A percentile compares a stretch with the other conserved stretches of the same genome.
These are phyloP conservation scores for Thalassiosira livingstoniorum DNA, from an alignment of 352 stramenopile species.

Conservation along the genomic window DNA sequence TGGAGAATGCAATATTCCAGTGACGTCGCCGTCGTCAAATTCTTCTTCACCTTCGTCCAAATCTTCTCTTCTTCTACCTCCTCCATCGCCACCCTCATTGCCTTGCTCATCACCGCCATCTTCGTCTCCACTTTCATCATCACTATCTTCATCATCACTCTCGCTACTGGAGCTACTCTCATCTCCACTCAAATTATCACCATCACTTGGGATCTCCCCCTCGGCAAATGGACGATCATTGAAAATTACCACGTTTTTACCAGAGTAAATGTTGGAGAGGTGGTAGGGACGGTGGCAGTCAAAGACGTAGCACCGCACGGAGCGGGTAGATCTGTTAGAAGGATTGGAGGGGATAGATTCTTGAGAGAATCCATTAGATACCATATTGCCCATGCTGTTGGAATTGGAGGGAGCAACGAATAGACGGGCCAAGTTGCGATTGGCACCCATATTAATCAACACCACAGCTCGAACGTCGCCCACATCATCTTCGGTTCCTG, in stretches of 20 bases:
- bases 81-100: constrained; percentile 8
- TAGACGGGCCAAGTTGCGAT: constrained; percentile 90
- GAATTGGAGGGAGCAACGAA: constrained; percentile 66
- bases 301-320: constrained; percentile 89
- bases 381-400: no score
- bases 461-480: constrained; percentile 90
- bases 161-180: constrained; percentile 61
- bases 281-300: constrained; percentile 96
- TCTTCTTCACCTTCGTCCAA: constrained; percentile 54
- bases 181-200: constrained; percentile 77
- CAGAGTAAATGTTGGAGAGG: constrained; percentile 95
- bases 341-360: background rate
- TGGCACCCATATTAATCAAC: constrained; percentile 94
- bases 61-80: constrained; percentile 85
- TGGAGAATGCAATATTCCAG: constrained; percentile 8
- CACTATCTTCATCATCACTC: constrained; percentile 84
- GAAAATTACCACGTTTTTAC: constrained; percentile 75
- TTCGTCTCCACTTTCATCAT: constrained; percentile 76
- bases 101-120: constrained; percentile 60
- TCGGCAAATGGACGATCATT: constrained; percentile 69
- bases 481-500: constrained; percentile 74
- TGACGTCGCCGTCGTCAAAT: constrained; percentile 59
- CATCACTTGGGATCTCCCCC: constrained; percentile 71
- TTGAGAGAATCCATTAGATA: background rate
- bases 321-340: background rate